Percentiles rank a stretch among this genome's conserved stretches.
These are phyloP conservation scores for Endothia cerciana DNA, from an alignment of 2,329 filamentous ascomycete genomes.

Conservation along the genomic window DNA sequence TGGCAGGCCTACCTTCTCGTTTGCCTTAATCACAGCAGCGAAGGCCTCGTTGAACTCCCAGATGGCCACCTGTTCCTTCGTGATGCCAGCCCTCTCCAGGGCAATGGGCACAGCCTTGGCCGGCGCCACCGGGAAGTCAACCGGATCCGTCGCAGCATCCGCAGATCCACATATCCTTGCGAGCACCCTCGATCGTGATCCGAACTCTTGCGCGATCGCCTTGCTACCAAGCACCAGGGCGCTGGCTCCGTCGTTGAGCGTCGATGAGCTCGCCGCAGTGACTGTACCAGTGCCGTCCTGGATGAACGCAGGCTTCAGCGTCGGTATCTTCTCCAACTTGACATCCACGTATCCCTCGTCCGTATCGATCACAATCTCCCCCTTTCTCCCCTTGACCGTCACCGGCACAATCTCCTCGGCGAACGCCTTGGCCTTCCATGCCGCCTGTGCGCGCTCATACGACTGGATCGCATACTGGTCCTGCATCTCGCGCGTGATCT, in stretches of 20 bases:
- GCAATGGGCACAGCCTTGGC: constrained; percentile 91
- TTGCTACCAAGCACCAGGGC: constrained; percentile 85
- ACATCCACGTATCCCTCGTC: constrained; percentile 91
- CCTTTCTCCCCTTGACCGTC: constrained; percentile 82
- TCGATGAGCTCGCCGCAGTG: constrained; percentile 92
- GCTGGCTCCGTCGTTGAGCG: constrained; percentile 91
- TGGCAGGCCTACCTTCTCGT: constrained; percentile 70
- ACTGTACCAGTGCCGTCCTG: constrained; percentile 85
- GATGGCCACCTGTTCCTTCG: constrained; percentile 85
- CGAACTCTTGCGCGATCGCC: constrained; percentile 79
- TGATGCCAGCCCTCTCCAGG: constrained; percentile 85
- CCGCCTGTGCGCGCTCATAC: constrained; percentile 86
- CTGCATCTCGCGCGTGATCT: constrained; percentile 81
- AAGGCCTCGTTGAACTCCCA: constrained; percentile 99
- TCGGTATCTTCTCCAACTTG: constrained; percentile 83
- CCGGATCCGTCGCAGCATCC: constrained; percentile 86
- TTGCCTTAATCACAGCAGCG: constrained; percentile 91
- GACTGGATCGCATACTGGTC: constrained; percentile 89
- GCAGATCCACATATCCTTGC: constrained; percentile 84
- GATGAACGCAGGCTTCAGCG: constrained; percentile 89
- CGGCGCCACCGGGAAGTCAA: constrained; percentile 94
- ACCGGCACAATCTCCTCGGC: constrained; percentile 89
- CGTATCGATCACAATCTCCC: constrained; percentile 74
- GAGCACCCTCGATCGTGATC: constrained; percentile 76
- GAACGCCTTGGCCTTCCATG: constrained; percentile 83